These are phyloP conservation scores for Phytophthora pisi DNA, from an alignment of 352 stramenopile genomes.

Conservation along the genomic window DNA sequence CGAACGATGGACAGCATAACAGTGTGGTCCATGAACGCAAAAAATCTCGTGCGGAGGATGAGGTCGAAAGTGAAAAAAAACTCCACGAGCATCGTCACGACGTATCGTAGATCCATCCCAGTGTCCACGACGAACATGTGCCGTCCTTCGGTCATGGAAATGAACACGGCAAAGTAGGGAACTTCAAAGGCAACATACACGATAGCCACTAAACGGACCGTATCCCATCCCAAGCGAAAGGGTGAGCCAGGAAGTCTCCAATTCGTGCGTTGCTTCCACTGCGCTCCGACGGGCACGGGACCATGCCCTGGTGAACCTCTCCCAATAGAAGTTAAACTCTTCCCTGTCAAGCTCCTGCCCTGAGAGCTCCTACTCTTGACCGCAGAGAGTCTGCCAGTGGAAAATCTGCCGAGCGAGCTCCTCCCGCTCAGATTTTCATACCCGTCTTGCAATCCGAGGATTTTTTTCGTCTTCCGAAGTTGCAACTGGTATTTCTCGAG, in stretches of 20 bases:
- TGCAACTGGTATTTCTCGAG: conserved; percentile 65
- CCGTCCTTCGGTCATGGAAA: conserved; percentile 54
- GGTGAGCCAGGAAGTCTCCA: conserved; percentile 10
- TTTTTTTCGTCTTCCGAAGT: conserved; percentile 76
- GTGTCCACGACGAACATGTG: conserved; percentile 41
- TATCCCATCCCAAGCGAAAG: conserved; percentile 16
- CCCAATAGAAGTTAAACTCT: conserved; percentile 7
- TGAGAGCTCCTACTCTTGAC: neutral
- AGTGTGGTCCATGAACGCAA: conserved; percentile 62
- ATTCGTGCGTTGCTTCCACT: neutral
- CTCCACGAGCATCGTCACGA: conserved; percentile 30
- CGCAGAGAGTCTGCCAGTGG: conserved; percentile 1
- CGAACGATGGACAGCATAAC: conserved; percentile 59
- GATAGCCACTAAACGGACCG: conserved; percentile 3
- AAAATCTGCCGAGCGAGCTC: conserved; percentile 22
- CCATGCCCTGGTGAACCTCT: conserved; percentile 3
- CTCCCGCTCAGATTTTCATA: conserved; percentile 14
- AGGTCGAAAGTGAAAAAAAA: conserved; percentile 40
- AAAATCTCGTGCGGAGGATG: conserved; percentile 47
- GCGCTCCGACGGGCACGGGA: neutral
- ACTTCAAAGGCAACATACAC: conserved; percentile 32
- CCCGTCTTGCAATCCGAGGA: conserved; percentile 56
- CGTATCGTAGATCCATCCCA: conserved; percentile 35
- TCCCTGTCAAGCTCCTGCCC: conserved; percentile 31
- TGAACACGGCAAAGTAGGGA: conserved; percentile 71